These are phyloP conservation scores for Apiotrichum akiyoshidainum DNA, from an alignment of 1,284 basidiomycete genomes.

Conservation along the genomic window DNA sequence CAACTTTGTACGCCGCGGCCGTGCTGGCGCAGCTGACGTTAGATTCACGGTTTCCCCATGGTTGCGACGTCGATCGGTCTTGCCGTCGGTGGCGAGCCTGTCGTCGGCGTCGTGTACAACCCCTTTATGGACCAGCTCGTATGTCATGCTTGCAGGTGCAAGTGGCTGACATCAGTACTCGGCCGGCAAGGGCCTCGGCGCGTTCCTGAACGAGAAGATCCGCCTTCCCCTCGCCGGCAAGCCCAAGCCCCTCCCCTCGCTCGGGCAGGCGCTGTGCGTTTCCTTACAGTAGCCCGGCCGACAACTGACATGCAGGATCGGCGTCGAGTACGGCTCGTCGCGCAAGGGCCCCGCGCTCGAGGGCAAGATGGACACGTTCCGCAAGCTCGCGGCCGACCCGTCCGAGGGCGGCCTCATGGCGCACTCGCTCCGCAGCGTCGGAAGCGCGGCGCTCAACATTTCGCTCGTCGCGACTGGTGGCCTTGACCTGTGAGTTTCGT, in stretches of 20 bases:
- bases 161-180: conserved; percentile 61
- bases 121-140: conserved; percentile 82
- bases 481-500: conserved; percentile 65
- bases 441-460: conserved; percentile 82
- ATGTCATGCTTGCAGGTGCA: background rate
- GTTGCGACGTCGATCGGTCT: conserved; percentile 88
- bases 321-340: conserved; percentile 86
- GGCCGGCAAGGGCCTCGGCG: conserved; percentile 72
- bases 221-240: conserved; percentile 69
- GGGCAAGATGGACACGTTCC: conserved; percentile 70
- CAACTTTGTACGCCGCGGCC: conserved; percentile 73
- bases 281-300: too few relatives aligned
- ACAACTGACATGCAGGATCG: conserved; percentile 54
- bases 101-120: conserved; percentile 87
- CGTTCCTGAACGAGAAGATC: conserved; percentile 64
- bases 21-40: background rate
- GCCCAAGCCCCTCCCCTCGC: conserved; percentile 66
- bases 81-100: conserved; percentile 72
- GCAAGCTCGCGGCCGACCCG: conserved; percentile 72
- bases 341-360: conserved; percentile 63
- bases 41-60: conserved; percentile 65
- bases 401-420: conserved; percentile 73
- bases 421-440: conserved; percentile 77
- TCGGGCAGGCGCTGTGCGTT: conserved; percentile 68
- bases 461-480: conserved; percentile 77